Base-by-base conservation (phyloP, 306 rosid species). In the Hylodesmum podocarpum region DNA sequence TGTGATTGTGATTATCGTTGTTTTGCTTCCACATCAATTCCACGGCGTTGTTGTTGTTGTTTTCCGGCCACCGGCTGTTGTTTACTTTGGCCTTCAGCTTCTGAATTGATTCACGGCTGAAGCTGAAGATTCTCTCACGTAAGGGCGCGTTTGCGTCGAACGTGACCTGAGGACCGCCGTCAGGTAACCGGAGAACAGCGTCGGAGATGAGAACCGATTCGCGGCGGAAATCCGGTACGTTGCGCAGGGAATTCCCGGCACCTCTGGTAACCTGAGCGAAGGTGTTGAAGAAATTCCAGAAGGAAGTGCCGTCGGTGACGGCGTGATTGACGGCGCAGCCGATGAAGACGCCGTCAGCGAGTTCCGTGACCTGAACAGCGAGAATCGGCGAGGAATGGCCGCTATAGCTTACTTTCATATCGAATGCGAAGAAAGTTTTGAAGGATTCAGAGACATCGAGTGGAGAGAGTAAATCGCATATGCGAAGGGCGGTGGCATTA, bases 201-300 rank as follows among this genome's bases (percentile, higher is more conserved):
- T 84, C 63, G 0, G 98, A 92, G 34, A 89, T 82, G 4, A 95
- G 77, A 6, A 83, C 28, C 0, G 84, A 87, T 2, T 85, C 82
- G 1, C 98, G 88, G 15, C 55, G 49, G 78, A 95, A 95, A 51
- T 89, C 91, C 4, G 97, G 97, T 8, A 40, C 49, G 19, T 76
- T 84, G 2, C 87, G 58, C 29, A 89, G 4, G 22, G 72, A 82
- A 34, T 33, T 78, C 11, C 2, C 70, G 0, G 67, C 77, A 0
- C 78, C 84, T 62, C 86, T 72, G 41, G 86, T 84, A 16, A 72
- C 24, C 59, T 90, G 93, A 0, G 98, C 96, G 81, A 95, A 95
- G 10, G 90, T 88, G 51, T 95, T 95, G 88, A 90, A 95, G 91
- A 95, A 95, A 70, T 95, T 90, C 98, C 98, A 95, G 66, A 91